Conservation (phyloP, 2,329 filamentous ascomycete genomes). For the Neofusicoccum sp. region DNA sequence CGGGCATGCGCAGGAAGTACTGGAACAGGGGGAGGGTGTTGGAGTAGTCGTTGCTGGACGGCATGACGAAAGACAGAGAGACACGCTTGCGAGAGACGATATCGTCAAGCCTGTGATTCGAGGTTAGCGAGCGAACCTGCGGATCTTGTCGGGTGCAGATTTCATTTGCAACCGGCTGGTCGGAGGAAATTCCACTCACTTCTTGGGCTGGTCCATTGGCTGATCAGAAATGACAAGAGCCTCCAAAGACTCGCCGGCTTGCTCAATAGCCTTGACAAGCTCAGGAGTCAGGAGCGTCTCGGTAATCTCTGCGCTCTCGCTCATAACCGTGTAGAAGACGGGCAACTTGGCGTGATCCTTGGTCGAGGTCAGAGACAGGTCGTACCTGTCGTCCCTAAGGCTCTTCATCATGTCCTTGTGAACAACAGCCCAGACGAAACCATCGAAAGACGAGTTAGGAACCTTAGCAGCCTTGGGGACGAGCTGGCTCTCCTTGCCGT, state of each 20-base stretch:
- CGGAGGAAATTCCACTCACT: slow-evolving; percentile 57
- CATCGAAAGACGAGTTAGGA: slow-evolving; percentile 71
- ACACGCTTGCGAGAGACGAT: slow-evolving; percentile 83
- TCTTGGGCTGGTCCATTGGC: slow-evolving; percentile 81
- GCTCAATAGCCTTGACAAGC: slow-evolving; percentile 74
- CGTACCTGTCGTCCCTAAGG: slow-evolving; percentile 89
- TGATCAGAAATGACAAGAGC: slow-evolving; percentile 90
- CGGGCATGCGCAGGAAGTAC: slow-evolving; percentile 82
- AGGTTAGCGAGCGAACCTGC: slow-evolving; percentile 14
- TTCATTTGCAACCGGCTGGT: background rate
- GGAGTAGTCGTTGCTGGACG: slow-evolving; percentile 52
- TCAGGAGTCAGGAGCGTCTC: slow-evolving; percentile 86
- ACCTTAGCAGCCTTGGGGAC: slow-evolving; percentile 64
- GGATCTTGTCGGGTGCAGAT: background rate
- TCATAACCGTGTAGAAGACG: slow-evolving; percentile 91
- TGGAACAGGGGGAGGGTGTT: slow-evolving; percentile 73
- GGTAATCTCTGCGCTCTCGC: slow-evolving; percentile 92
- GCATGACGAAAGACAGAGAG: slow-evolving; percentile 72
- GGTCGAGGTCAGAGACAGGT: slow-evolving; percentile 87
- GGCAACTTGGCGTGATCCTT: slow-evolving; percentile 93
- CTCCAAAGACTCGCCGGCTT: slow-evolving; percentile 75
- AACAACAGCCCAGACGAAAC: slow-evolving; percentile 92
- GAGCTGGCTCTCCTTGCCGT: slow-evolving; percentile 82
- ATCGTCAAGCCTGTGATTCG: slow-evolving; percentile 70
- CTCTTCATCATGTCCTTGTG: slow-evolving; percentile 94